phyloP scores from a whole-genome alignment of 2,329 filamentous ascomycete genomes.

The Microcyclospora pomicola region DNA sequence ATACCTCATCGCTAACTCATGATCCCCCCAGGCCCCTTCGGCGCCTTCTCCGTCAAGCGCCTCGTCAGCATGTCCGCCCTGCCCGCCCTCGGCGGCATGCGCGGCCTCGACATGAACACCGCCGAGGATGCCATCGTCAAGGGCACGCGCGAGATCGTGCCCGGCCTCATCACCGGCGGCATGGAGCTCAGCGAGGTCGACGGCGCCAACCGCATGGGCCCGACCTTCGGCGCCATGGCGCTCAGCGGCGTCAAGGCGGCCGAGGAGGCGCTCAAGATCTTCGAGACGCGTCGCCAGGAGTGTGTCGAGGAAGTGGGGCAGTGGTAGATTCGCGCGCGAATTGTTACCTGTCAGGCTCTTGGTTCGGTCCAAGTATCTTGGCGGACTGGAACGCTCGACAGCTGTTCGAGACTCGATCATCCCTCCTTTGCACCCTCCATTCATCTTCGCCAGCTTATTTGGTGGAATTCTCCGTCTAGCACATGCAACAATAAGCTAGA shows the following conservation, averaged over 20 bases:
- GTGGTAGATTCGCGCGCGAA: too few relatives aligned
- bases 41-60: conserved; percentile 80
- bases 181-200: conserved; percentile 91
- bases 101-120: conserved; percentile 79
- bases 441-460: too few relatives aligned
- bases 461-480: too few relatives aligned
- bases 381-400: too few relatives aligned
- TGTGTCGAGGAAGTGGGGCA: conserved; percentile 38
- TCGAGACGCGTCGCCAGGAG: conserved; percentile 63
- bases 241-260: conserved; percentile 81
- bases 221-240: conserved; percentile 81
- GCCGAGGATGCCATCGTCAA: conserved; percentile 93
- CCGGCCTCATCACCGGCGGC: conserved; percentile 80
- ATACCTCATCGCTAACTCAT: conserved; percentile 1
- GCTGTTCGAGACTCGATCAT: too few relatives aligned
- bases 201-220: conserved; percentile 73
- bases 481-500: too few relatives aligned
- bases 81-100: conserved; percentile 79
- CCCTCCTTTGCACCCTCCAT: too few relatives aligned
- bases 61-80: conserved; percentile 78
- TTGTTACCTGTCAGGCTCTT: too few relatives aligned
- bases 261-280: conserved; percentile 67
- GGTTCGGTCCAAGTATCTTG: too few relatives aligned
- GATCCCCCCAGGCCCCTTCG: conserved; percentile 46
- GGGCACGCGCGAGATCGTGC: conserved; percentile 73